Percentiles rank a stretch among this genome's conserved stretches.
Evolutionary conservation across 139 green algal species (phyloP).

Genomic region (Chlorella sp.): DNA sequence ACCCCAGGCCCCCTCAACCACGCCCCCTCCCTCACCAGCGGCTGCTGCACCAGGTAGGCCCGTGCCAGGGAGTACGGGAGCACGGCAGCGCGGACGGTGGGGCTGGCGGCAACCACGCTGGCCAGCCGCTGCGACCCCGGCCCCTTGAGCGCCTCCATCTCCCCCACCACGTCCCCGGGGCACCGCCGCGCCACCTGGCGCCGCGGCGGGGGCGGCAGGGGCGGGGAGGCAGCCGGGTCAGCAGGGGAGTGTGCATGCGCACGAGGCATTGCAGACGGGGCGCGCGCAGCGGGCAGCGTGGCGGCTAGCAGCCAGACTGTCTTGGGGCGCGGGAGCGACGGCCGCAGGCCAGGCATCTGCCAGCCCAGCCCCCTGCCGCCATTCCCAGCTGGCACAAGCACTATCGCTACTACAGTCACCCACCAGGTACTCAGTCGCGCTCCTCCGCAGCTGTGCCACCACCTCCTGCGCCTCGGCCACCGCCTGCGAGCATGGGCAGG

Average conservation of each 20-base stretch:
- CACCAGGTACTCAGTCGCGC: slow-evolving; percentile 35
- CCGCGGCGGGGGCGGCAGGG: too few species aligned
- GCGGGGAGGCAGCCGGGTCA: too few species aligned
- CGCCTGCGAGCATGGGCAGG: slow-evolving; percentile 28
- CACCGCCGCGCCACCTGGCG: not conserved
- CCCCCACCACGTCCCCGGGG: slow-evolving; percentile 19
- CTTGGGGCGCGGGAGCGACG: too few species aligned
- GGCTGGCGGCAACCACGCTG: slow-evolving; percentile 9
- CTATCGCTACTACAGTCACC: too few species aligned
- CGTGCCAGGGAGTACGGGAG: slow-evolving; percentile 25
- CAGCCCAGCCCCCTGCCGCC: too few species aligned
- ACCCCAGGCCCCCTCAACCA: too few species aligned
- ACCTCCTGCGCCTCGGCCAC: slow-evolving; percentile 23
- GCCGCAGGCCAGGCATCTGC: too few species aligned
- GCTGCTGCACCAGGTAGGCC: slow-evolving; percentile 16
- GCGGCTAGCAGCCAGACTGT: too few species aligned
- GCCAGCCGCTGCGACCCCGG: not conserved
- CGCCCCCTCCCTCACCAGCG: slow-evolving; percentile 8
- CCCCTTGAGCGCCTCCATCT: slow-evolving; percentile 22
- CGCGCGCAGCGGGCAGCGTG: too few species aligned
- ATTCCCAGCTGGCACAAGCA: too few species aligned
- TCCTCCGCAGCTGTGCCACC: slow-evolving; percentile 19
- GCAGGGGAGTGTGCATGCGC: too few species aligned
- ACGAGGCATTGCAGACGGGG: too few species aligned
- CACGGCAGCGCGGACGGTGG: slow-evolving; percentile 3